Evolutionary conservation across 2,329 filamentous ascomycete genomes (phyloP).

Genomic region (Curvularia lunata): DNA sequence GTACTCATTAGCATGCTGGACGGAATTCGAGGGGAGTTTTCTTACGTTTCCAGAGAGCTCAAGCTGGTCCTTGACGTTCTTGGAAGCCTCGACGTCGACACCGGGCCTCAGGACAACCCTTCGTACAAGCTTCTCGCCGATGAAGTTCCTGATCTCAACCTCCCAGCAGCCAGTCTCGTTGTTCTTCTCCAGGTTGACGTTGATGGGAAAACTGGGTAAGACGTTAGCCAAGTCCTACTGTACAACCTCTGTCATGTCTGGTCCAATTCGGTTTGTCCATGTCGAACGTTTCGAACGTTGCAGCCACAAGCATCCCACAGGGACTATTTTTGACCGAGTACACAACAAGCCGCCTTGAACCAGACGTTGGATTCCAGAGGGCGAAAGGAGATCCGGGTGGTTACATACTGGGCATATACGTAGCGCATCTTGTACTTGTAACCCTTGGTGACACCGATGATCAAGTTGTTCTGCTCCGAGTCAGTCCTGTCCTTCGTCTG

Average conservation of each 20-base stretch:
- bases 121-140: constrained; percentile 96
- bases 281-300: not conserved
- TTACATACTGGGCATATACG: constrained; percentile 83
- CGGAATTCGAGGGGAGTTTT: not conserved
- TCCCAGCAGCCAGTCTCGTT: constrained; percentile 83
- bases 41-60: constrained; percentile 80
- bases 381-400: constrained; percentile 2
- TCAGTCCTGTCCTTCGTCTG: constrained; percentile 26
- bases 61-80: constrained; percentile 97
- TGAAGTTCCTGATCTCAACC: constrained; percentile 89
- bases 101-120: constrained; percentile 86
- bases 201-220: constrained; percentile 85
- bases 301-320: not conserved
- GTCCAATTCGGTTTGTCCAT: not conserved
- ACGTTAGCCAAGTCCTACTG: constrained; percentile 23
- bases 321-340: not conserved
- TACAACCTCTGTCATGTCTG: not conserved
- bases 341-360: constrained; percentile 9
- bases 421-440: constrained; percentile 99
- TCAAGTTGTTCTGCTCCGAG: constrained; percentile 76
- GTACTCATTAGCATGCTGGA: constrained; percentile 27
- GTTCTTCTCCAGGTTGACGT: constrained; percentile 99
- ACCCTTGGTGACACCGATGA: constrained; percentile 97
- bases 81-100: constrained; percentile 88
- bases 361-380: not conserved